Evolutionary conservation across 805 yeast genomes (phyloP).

Genomic region (Spathaspora passalidarum): DNA sequence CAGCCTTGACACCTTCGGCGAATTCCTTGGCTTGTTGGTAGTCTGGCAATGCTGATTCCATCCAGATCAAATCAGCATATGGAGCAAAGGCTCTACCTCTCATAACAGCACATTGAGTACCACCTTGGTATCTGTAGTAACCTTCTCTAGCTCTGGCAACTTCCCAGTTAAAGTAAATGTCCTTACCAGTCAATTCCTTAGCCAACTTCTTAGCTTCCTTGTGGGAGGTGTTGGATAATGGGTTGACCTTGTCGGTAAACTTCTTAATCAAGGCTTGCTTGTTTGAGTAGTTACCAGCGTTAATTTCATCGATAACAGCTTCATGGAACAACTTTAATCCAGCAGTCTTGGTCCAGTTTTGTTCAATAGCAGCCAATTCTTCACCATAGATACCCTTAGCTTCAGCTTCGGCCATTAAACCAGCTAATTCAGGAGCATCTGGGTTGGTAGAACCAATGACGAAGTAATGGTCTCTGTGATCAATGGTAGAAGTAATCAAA

Average conservation of each 20-base stretch:
- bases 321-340: slow-evolving; percentile 86
- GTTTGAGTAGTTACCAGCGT: slow-evolving; percentile 54
- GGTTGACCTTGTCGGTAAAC: slow-evolving; percentile 68
- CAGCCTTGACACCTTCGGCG: slow-evolving; percentile 82
- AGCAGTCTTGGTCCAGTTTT: slow-evolving; percentile 78
- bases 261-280: slow-evolving; percentile 59
- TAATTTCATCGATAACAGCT: slow-evolving; percentile 84
- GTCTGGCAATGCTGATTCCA: slow-evolving; percentile 96
- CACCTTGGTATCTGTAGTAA: slow-evolving; percentile 92
- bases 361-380: slow-evolving; percentile 69
- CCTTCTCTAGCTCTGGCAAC: slow-evolving; percentile 95
- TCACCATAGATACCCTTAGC: slow-evolving; percentile 66
- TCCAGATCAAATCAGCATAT: slow-evolving; percentile 94
- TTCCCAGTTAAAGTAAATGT: slow-evolving; percentile 91
- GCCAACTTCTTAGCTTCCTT: slow-evolving; percentile 79
- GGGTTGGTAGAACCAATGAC: slow-evolving; percentile 90
- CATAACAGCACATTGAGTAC: slow-evolving; percentile 96
- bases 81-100: slow-evolving; percentile 95
- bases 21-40: slow-evolving; percentile 91
- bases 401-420: slow-evolving; percentile 82
- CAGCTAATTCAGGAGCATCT: slow-evolving; percentile 66
- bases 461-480: slow-evolving; percentile 90
- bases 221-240: slow-evolving; percentile 72
- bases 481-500: slow-evolving; percentile 88
- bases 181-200: slow-evolving; percentile 71